Conservation (phyloP, 140 eudicot genomes). For the Bidens hawaiensis region DNA sequence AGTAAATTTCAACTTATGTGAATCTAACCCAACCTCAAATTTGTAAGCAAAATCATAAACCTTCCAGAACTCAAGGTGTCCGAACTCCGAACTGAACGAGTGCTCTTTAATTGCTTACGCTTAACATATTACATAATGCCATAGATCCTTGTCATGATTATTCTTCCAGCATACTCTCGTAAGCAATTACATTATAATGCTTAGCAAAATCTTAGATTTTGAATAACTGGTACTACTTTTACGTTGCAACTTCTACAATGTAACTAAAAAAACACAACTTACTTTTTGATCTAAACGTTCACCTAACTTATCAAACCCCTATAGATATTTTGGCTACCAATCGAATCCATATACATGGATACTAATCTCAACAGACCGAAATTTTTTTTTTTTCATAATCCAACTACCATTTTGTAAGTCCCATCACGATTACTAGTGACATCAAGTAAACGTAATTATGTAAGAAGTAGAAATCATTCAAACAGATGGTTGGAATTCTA, state of each 20-base stretch:
- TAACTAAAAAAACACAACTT: neutral
- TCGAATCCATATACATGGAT: neutral
- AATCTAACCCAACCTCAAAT: too few species aligned
- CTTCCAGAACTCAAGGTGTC: too few species aligned
- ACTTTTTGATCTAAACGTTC: neutral
- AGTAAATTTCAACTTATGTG: too few species aligned
- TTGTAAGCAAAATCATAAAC: too few species aligned
- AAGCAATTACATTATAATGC: too few species aligned
- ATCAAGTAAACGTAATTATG: neutral
- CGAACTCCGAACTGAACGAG: too few species aligned
- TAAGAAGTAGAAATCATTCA: neutral
- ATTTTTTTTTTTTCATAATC: neutral
- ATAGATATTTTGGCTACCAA: neutral
- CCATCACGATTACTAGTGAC: neutral
- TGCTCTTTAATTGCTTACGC: too few species aligned
- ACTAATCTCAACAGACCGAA: neutral
- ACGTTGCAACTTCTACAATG: neutral
- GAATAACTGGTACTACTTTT: neutral
- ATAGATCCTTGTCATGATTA: too few species aligned
- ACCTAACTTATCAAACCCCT: neutral
- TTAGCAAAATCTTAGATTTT: too few species aligned
- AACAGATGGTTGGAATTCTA: neutral
- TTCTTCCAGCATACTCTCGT: too few species aligned
- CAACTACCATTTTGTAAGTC: too few species aligned
- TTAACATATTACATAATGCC: too few species aligned